Percentiles rank a stretch among this genome's conserved stretches.
Evolutionary conservation across 2,329 filamentous ascomycete genomes (phyloP).

Genomic region (Triangularia verruculosa): DNA sequence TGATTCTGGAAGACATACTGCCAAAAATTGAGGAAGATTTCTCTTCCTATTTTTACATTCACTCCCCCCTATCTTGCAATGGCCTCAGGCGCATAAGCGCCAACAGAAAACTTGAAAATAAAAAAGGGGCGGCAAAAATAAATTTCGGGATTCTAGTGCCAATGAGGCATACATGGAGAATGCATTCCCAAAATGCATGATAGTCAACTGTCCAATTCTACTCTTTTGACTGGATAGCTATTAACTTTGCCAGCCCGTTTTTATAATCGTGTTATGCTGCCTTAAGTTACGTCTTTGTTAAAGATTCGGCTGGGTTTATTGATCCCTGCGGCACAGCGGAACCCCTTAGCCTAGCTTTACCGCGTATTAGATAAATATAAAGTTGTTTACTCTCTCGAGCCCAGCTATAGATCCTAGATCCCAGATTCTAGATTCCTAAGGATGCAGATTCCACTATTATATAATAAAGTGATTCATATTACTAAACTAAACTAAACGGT

Average conservation of each 20-base stretch:
- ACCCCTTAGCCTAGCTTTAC: not conserved
- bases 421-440: too few species aligned
- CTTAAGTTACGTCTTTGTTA: not conserved
- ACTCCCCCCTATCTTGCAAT: too few species aligned
- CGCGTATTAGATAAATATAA: not conserved
- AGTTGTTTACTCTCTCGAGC: not conserved
- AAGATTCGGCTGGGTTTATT: not conserved
- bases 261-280: not conserved
- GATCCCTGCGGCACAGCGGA: not conserved
- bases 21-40: too few species aligned
- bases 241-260: not conserved
- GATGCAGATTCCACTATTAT: too few species aligned
- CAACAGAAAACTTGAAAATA: not conserved
- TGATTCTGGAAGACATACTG: too few species aligned
- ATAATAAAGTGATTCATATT: too few species aligned
- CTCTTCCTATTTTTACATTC: too few species aligned
- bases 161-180: not conserved
- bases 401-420: not conserved
- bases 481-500: too few species aligned
- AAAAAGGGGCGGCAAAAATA: not conserved
- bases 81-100: too few species aligned
- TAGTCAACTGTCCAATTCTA: not conserved
- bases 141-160: not conserved
- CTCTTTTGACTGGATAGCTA: not conserved
- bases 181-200: not conserved